Conservation (phyloP, 1,284 basidiomycete species). For the Boletus mariae region DNA sequence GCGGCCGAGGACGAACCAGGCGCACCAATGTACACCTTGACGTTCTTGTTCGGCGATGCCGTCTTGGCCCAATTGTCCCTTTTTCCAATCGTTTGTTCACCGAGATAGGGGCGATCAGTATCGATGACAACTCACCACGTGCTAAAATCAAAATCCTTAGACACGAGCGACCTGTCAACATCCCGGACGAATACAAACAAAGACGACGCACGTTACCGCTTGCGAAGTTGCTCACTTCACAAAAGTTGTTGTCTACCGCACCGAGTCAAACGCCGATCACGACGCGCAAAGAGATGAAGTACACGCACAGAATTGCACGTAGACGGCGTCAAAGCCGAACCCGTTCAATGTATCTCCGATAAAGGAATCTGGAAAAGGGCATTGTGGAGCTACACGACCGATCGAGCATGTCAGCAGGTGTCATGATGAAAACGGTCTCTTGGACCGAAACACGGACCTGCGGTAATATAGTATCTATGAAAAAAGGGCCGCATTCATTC, state of each 20-base stretch:
- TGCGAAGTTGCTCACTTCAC: conserved; percentile 43
- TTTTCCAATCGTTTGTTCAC: background rate
- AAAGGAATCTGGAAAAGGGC: conserved; percentile 60
- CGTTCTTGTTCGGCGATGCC: conserved; percentile 44
- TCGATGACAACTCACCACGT: conserved; percentile 38
- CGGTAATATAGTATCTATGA: conserved; percentile 53
- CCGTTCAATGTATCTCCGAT: conserved; percentile 51
- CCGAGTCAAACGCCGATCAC: conserved; percentile 4
- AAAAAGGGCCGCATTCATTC: background rate
- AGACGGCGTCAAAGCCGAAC: conserved; percentile 59
- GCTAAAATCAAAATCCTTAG: conserved; percentile 49
- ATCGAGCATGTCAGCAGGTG: background rate
- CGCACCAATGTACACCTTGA: conserved; percentile 64
- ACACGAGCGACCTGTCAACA: background rate
- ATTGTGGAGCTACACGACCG: conserved; percentile 49
- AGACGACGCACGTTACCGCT: conserved; percentile 38
- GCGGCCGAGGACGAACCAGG: conserved; percentile 50
- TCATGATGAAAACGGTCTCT: background rate
- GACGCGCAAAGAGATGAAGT: background rate
- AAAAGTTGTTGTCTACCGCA: conserved; percentile 53
- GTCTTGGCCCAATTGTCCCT: background rate
- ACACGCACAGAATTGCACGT: conserved; percentile 53
- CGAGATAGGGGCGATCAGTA: background rate
- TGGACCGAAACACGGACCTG: conserved; percentile 30
- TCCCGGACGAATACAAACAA: background rate